Base-by-base conservation (phyloP, 345 rosid species). In the Boechera retrofracta region DNA sequence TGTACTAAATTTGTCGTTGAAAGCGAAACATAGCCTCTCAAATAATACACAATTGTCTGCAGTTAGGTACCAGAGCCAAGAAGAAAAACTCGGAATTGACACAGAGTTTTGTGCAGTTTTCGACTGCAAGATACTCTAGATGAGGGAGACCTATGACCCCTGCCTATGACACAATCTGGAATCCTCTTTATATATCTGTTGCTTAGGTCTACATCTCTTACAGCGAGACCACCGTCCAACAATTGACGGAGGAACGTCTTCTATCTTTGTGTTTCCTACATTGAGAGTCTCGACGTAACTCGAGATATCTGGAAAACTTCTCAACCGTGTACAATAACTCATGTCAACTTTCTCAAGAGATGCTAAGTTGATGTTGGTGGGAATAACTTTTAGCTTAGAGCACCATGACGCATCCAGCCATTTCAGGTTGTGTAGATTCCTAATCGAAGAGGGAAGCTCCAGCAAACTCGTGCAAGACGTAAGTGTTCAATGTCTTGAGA, bases 221-320 rank as follows among this genome's bases (percentile, higher is more conserved):
- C 13, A 16, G 13, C 6, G 7, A 13, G 7, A 2, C 16, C 6
- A 44, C 5, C 49, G 0, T 44, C 2, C 49, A 44, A 5, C 47
- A 8, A 69, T 8, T 21, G 67, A 71, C 5, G 73, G 45, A 31
- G 76, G 61, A 1, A 74, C 73, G 0, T 35, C 67, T 29, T 59
- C 4, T 3, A 80, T 45, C 13, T 51, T 42, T 2, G 75, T 69
- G 11, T 59, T 47, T 44, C 7, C 35, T 8, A 67, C 9, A 28
- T 5, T 0, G 21, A 79, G 62, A 9, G 2, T 5, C 21, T 33
- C 2, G 56, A 82, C 64, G 49, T 74, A 64, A 0, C 44, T 18
- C 1, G 73, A 67, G 3, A 80, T 62, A 32, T 72, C 74, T 39
- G 81, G 81, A 68, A 77, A 74, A 32, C 2, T 64, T 33, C 6